phyloP scores from a whole-genome alignment of 2,329 filamentous ascomycete genomes.

The Cercospora zeae-maydis region DNA sequence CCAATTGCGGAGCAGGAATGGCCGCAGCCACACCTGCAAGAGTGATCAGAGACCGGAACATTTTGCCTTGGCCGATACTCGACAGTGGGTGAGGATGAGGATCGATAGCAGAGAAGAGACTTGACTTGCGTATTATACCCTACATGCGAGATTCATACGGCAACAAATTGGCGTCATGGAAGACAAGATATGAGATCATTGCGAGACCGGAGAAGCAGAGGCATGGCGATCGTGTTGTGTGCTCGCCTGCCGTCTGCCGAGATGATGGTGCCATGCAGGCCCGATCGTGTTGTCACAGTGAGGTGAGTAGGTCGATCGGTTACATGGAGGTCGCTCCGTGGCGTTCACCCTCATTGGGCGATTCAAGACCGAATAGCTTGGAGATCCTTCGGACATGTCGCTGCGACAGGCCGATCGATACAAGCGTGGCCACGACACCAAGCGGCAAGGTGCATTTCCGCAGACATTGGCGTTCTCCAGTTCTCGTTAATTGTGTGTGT shows the following conservation, averaged over 20 bases:
- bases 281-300: conserved; percentile 1
- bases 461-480: not conserved
- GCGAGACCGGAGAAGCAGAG: not conserved
- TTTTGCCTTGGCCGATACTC: conserved; percentile 7
- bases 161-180: not conserved
- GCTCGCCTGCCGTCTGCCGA: not conserved
- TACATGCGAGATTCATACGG: not conserved
- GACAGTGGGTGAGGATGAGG: not conserved
- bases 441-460: not conserved
- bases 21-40: conserved; percentile 15
- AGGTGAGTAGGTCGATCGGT: not conserved
- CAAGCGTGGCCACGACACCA: not conserved
- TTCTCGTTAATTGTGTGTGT: not conserved
- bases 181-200: conserved; percentile 1
- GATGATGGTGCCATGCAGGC: not conserved
- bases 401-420: not conserved
- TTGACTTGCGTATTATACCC: not conserved
- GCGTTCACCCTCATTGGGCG: not conserved
- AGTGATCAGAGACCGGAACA: conserved; percentile 12
- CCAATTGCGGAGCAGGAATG: conserved; percentile 14
- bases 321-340: not conserved
- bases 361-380: not conserved
- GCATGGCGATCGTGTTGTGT: not conserved
- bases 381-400: not conserved
- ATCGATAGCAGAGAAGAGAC: not conserved